Evolutionary conservation across 768 basidiomycete species (phyloP).

Genomic region (Floccularia luteovirens): DNA sequence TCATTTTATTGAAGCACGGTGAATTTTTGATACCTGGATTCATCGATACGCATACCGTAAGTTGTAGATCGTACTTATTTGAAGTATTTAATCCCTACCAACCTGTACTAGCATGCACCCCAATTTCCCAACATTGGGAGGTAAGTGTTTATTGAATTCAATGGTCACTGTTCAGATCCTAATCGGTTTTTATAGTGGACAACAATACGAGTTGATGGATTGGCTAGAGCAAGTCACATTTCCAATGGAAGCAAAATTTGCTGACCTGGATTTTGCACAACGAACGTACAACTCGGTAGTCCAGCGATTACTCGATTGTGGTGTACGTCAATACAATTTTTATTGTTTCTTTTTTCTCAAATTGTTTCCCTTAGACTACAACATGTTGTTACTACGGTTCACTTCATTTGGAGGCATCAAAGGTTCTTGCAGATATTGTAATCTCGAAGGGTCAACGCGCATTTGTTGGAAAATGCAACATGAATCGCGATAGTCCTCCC

Average conservation of each 20-base stretch:
- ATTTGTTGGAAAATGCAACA: constrained; percentile 89
- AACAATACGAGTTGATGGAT: constrained; percentile 80
- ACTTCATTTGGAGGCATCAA: constrained; percentile 75
- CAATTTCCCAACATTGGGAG: constrained; percentile 71
- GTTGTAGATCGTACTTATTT: too few relatives aligned
- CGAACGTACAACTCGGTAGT: constrained; percentile 68
- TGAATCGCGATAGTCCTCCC: constrained; percentile 66
- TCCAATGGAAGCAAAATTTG: constrained; percentile 77
- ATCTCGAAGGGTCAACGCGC: constrained; percentile 66
- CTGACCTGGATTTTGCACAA: constrained; percentile 60
- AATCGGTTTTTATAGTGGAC: constrained; percentile 42
- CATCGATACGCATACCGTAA: constrained; percentile 86
- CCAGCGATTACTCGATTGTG: constrained; percentile 58
- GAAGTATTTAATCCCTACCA: not conserved
- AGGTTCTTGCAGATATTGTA: constrained; percentile 71
- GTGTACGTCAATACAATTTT: constrained; percentile 42
- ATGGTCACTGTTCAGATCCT: not conserved
- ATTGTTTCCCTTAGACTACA: constrained; percentile 1
- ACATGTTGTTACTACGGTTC: constrained; percentile 44
- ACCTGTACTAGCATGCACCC: constrained; percentile 58
- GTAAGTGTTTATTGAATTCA: constrained; percentile 21
- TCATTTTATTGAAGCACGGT: constrained; percentile 36
- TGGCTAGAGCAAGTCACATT: constrained; percentile 87
- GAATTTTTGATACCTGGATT: constrained; percentile 84
- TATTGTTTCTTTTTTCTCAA: not conserved